phyloP scores from a whole-genome alignment of 305 asterid species.

The Fraxinus albicans region DNA sequence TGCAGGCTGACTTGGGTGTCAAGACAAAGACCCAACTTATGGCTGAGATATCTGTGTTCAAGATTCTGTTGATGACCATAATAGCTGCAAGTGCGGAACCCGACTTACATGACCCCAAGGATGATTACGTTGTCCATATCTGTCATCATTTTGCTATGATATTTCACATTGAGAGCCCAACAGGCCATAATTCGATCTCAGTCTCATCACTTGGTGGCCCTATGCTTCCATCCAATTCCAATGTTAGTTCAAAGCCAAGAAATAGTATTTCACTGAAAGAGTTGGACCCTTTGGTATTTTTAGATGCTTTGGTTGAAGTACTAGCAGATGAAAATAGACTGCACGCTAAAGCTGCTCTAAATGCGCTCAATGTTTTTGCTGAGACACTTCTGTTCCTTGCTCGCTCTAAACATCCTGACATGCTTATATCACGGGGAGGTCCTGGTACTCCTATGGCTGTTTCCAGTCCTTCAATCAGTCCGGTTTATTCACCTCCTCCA shows the following conservation, averaged over 20 bases:
- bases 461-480: constrained; percentile 99
- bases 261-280: constrained; percentile 78
- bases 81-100: constrained; percentile 95
- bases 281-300: constrained; percentile 91
- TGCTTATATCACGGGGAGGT: constrained; percentile 78
- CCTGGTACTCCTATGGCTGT: constrained; percentile 97
- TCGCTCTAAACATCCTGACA: constrained; percentile 82
- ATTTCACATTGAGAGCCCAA: constrained; percentile 81
- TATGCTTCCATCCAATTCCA: constrained; percentile 55
- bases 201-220: constrained; percentile 62
- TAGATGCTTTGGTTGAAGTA: constrained; percentile 97
- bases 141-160: constrained; percentile 97
- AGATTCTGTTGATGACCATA: constrained; percentile 88
- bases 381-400: constrained; percentile 96
- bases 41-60: constrained; percentile 98
- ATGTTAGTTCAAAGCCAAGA: constrained; percentile 57
- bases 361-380: constrained; percentile 72
- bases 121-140: constrained; percentile 70
- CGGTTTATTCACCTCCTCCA: constrained; percentile 97
- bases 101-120: constrained; percentile 76
- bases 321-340: constrained; percentile 86
- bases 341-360: constrained; percentile 92
- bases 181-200: constrained; percentile 45
- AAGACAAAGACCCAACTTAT: constrained; percentile 99
- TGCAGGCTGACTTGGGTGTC: constrained; percentile 99